Base-by-base conservation (phyloP, 257 asterid genomes). In the Solanum piurae region DNA sequence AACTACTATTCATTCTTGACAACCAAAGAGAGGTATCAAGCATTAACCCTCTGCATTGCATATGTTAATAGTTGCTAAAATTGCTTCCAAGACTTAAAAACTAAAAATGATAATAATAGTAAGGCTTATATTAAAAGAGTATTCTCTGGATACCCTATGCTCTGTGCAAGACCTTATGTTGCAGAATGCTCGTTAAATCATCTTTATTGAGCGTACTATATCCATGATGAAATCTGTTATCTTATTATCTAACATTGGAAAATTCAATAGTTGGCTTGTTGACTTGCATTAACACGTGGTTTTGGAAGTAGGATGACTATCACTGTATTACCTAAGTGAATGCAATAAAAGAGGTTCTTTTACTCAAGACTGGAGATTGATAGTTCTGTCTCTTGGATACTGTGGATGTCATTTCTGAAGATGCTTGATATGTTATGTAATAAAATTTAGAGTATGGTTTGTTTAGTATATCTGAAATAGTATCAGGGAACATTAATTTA, bases 11-110 rank as follows among this genome's bases (percentile, higher is more conserved):
- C 95, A 93, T 92, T 92, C 93, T 94, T 94, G 91, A 92, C 98
- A 90, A 89, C 95, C 88, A 96, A 94, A 94, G 98, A 95, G 97
- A 97, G 98, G 98, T 95, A 95, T 92, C 95, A 90, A 92, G 98
- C 98, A 91, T 93, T 95, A 92, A 91, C 92, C 96, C 95, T 94
- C 98, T 91, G 91, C 94, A 92, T 92, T 93, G 96, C 98, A 90
- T 95, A 97, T 92, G 94, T 93, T 92, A 90, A 92, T 95, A 94
- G 99, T 95, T 94, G 98, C 99, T 97, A 97, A 97, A 98, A 95
- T 93, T 95, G 98, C 98, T 94, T 95, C 75, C 66, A 93, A 91
- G 99, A 93, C 98, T 95, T 90, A 89, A 93, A 89, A 93, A 89
- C 94, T 93, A 90, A 94, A 92, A 91, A 92, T 91, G 92, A 89